Base-by-base conservation (phyloP, 257 asterid genomes). In the Buddleja alternifolia region DNA sequence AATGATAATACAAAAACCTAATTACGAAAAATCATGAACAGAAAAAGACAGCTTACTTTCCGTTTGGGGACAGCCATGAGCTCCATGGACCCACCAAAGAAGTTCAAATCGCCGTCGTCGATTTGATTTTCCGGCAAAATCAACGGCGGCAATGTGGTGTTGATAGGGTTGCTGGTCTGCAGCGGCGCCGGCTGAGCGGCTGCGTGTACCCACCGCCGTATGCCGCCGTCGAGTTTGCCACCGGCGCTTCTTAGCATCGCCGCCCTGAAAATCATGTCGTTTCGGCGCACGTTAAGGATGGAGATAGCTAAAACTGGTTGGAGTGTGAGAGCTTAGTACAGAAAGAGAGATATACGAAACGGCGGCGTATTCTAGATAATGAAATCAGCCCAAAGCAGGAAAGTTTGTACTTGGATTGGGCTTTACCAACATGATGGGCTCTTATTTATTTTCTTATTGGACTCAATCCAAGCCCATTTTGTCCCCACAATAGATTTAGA, bases 41-140 rank as follows among this genome's bases (percentile, higher is more conserved):
- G 8, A 17, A 46, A 32, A n/a, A 29, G 12, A 6, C 24, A 48
- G 62, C 55, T 9, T 70, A 82, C 93, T 87, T 82, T 84, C 74
- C 56, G 84, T 63, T 80, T 86, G 6, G 90, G 93, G 32, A 86
- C 93, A 61, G 90, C 90, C 93, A 84, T 86, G 60, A 86, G 93
- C 70, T 86, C 90, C 77, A 86, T 73, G 32, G 72, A 72, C 7
- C 85, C 90, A 11, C 45, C 52, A 15, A 67, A 25, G 34, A 63
- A 72, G 17, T 77, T 60, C 66, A 50, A 52, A 41, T 67, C 51
- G 17, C 2, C n/a, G 51, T 24, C 56, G 6, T 69, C 47, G 36
- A 44, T 54, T n/a, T 81, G 65, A 11, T 66, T 11, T 72, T 85
- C 88, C 37, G 83, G 86, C 51, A 78, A 76, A 72, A 77, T 74